Base-by-base conservation (phyloP, 2,329 filamentous ascomycete genomes). In the Cordyceps pruinosa region DNA sequence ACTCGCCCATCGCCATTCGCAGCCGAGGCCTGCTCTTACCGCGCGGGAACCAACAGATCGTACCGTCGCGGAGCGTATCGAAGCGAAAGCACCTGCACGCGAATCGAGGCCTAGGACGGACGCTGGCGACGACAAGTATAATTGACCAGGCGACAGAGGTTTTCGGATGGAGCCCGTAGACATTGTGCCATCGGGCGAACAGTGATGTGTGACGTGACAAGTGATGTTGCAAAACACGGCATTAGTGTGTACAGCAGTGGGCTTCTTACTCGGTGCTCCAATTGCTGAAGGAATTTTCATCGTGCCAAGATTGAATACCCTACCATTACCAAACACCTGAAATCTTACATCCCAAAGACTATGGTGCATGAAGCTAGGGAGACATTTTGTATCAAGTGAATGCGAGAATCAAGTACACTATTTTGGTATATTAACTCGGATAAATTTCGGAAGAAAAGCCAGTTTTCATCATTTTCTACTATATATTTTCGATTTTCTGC, bases 171-270 rank as follows among this genome's bases (percentile, higher is more conserved):
- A n/a, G 7, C 8, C 10, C 28, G 54, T 51, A 57, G 54, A 50
- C 26, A 23, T n/a, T 25, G 34, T 17, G 10, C 50, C 15, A 17
- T 25, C 5, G n/a, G 13, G 21, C 6, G 15, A 21, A 9, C 30
- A 26, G 41, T 42, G 32, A 48, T 32, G 34, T 49, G 34, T 37
- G 28, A 48, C 44, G 34, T 56, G 53, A 48, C 15, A 2, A 21
- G 28, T 25, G 37, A 52, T 35, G 9, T 28, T 30, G n/a, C 34
- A 41, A 30, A 30, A 7, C 15, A 57, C 46, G 79, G 79, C 79
- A 81, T 81, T 71, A 73, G 79, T 82, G 79, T 82, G 79, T 82
- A 81, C 79, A 80, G 76, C 78, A 77, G 69, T 72, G 77, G 75
- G 76, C 75, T 72, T 71, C 54, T 65, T 68, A 61, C 65, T 69